These are phyloP conservation scores for Postia placenta DNA, from an alignment of 768 basidiomycete species.

Conservation along the genomic window DNA sequence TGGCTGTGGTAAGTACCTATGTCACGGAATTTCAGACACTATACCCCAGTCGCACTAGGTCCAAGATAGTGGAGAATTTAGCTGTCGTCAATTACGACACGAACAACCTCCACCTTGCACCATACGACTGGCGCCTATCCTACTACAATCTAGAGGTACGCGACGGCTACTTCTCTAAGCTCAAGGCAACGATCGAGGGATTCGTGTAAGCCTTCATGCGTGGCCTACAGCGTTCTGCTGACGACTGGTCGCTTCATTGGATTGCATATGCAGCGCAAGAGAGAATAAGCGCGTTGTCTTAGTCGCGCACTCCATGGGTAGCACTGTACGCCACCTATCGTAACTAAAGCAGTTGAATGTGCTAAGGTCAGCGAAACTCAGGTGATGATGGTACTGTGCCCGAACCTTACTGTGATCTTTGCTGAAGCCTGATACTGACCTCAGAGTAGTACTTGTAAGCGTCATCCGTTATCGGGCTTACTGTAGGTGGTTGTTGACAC, in stretches of 20 bases:
- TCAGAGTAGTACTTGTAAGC: slow-evolving; percentile 76
- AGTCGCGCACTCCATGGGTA: slow-evolving; percentile 83
- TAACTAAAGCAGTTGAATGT: not conserved
- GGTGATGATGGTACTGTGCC: slow-evolving; percentile 39
- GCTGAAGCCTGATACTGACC: not conserved
- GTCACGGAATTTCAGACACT: not conserved
- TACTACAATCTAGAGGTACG: slow-evolving; percentile 89
- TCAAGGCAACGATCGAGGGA: slow-evolving; percentile 78
- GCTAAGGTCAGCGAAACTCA: slow-evolving; percentile 11
- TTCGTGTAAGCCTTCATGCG: slow-evolving; percentile 59
- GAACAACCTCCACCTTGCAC: slow-evolving; percentile 76
- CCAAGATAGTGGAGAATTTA: slow-evolving; percentile 91
- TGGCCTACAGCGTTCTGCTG: not conserved
- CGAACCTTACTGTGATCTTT: not conserved
- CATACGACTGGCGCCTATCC: slow-evolving; percentile 89
- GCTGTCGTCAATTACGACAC: slow-evolving; percentile 92
- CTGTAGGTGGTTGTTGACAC: too few species aligned
- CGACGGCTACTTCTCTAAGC: slow-evolving; percentile 81
- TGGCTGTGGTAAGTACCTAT: slow-evolving; percentile 75
- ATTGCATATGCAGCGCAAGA: slow-evolving; percentile 61
- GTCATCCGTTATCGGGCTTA: not conserved
- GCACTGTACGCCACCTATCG: slow-evolving; percentile 45
- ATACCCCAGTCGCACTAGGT: slow-evolving; percentile 38
- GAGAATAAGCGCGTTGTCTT: slow-evolving; percentile 78
- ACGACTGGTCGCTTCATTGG: not conserved